Evolutionary conservation across 176 grass and related monocot species (phyloP).

Genomic region (Carex kokanica): DNA sequence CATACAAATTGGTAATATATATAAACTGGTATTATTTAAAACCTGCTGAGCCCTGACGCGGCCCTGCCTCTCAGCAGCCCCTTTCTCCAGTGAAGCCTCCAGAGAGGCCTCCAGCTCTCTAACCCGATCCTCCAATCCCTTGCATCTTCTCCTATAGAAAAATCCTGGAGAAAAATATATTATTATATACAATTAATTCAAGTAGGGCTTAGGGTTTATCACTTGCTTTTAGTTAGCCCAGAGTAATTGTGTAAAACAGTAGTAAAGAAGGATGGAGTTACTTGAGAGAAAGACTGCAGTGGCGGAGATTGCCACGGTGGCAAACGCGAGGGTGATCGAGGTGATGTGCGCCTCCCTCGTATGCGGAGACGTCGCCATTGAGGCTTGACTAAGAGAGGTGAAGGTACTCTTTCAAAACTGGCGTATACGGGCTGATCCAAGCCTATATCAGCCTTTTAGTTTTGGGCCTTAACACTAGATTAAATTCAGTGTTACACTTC

Average conservation of each 20-base stretch:
- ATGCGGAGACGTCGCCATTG: conserved; percentile 35
- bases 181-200: background rate
- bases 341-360: conserved; percentile 23
- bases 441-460: background rate
- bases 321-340: conserved; percentile 15
- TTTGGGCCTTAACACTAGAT: background rate
- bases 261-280: conserved; percentile 7
- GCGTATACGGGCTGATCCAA: background rate
- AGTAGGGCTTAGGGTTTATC: conserved; percentile 16
- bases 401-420: background rate
- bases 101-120: conserved; percentile 56
- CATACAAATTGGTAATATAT: background rate
- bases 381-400: background rate
- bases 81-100: conserved; percentile 41
- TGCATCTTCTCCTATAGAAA: conserved; percentile 45
- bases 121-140: conserved; percentile 31
- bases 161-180: conserved; percentile 30
- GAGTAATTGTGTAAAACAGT: background rate
- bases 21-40: background rate
- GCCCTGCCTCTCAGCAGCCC: conserved; percentile 67
- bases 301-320: conserved; percentile 20
- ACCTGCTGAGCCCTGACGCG: conserved; percentile 81
- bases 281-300: conserved; percentile 40
- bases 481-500: no score
- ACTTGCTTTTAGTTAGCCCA: background rate